These are phyloP conservation scores for Calonectria leucothoes DNA, from an alignment of 2,329 filamentous ascomycete species.

Conservation along the genomic window DNA sequence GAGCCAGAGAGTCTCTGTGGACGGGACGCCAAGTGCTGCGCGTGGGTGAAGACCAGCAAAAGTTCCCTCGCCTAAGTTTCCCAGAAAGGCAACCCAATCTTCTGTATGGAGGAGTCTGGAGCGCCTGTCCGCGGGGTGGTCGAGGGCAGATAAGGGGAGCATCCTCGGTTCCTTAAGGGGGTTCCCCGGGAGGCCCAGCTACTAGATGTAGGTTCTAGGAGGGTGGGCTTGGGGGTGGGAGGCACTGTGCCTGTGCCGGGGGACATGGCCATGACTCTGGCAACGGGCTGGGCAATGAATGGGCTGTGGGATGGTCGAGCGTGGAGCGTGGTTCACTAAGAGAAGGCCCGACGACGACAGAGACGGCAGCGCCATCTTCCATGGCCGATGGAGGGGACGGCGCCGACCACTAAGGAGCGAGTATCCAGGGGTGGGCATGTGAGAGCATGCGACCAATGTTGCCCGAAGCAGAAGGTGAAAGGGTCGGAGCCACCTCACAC, in stretches of 20 bases:
- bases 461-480: conserved; percentile 52
- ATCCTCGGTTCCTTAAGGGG: conserved; percentile 27
- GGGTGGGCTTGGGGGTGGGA: background rate
- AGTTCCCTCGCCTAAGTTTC: conserved; percentile 54
- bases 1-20: conserved; percentile 35
- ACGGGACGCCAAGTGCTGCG: conserved; percentile 49
- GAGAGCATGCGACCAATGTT: conserved; percentile 47
- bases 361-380: conserved; percentile 34
- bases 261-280: conserved; percentile 1
- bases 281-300: background rate
- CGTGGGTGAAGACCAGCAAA: conserved; percentile 52
- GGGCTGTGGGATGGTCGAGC: background rate
- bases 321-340: conserved; percentile 15
- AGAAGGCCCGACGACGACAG: conserved; percentile 41
- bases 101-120: conserved; percentile 41
- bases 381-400: conserved; percentile 26
- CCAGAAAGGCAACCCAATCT: conserved; percentile 50
- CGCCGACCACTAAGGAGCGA: conserved; percentile 42
- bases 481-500: conserved; percentile 45
- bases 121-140: conserved; percentile 38
- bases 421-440: conserved; percentile 41
- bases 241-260: background rate
- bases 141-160: conserved; percentile 41
- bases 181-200: conserved; percentile 14
- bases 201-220: conserved; percentile 5